Evolutionary conservation across 192 early-diverging fungal genomes (phyloP).

Genomic region (Dissophora globulifera): DNA sequence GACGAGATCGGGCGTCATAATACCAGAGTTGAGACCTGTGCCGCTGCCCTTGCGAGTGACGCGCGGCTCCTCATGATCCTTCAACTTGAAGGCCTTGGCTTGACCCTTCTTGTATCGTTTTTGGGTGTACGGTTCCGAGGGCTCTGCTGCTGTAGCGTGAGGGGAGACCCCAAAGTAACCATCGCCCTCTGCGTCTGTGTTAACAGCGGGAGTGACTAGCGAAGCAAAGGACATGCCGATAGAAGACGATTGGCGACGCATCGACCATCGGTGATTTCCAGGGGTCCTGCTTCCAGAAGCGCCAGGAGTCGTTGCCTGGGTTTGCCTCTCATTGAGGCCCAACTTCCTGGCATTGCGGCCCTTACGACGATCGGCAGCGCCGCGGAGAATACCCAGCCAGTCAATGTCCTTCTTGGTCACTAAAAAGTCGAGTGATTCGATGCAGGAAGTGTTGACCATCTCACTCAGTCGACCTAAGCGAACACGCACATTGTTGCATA

Average conservation of each 20-base stretch:
- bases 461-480: conserved; percentile 82
- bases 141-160: conserved; percentile 18
- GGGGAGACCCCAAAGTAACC: conserved; percentile 29
- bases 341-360: conserved; percentile 46
- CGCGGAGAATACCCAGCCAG: conserved; percentile 63
- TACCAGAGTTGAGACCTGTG: conserved; percentile 7
- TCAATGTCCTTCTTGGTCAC: conserved; percentile 67
- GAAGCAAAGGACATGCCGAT: conserved; percentile 32
- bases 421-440: conserved; percentile 88
- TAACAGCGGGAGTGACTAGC: conserved; percentile 28
- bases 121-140: conserved; percentile 33
- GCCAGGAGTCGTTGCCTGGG: conserved; percentile 61
- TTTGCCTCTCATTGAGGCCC: conserved; percentile 58
- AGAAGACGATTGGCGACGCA: conserved; percentile 29
- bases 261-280: conserved; percentile 50
- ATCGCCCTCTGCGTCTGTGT: conserved; percentile 12
- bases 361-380: conserved; percentile 51
- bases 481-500: conserved; percentile 74
- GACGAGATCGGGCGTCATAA: conserved; percentile 14
- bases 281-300: conserved; percentile 45
- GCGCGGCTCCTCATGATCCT: conserved; percentile 58
- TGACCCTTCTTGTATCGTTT: conserved; percentile 28
- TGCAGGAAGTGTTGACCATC: conserved; percentile 79
- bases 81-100: conserved; percentile 56
- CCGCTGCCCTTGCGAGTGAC: conserved; percentile 9